Evolutionary conservation across 768 basidiomycete genomes (phyloP).

Genomic region (Auricularia cornea): DNA sequence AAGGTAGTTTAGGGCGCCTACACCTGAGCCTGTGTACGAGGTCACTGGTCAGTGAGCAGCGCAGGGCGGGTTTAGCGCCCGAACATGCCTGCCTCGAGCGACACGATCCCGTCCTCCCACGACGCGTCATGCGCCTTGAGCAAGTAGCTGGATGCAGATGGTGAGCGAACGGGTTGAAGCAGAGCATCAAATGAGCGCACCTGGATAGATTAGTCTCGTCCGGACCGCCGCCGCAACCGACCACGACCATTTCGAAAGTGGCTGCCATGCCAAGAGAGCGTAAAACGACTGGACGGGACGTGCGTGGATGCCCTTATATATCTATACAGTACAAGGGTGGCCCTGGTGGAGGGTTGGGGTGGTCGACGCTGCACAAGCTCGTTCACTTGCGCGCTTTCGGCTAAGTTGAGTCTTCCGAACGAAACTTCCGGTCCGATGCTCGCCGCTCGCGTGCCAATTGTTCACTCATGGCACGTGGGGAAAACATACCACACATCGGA

Average conservation of each 20-base stretch:
- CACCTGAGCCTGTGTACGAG: constrained; percentile 64
- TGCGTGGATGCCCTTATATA: not conserved
- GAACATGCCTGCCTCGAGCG: constrained; percentile 76
- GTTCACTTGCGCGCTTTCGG: not conserved
- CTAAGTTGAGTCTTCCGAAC: not conserved
- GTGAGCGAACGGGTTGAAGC: no score
- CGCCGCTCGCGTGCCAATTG: not conserved
- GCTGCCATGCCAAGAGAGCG: constrained; percentile 25
- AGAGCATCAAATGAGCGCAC: no score
- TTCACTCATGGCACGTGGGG: not conserved
- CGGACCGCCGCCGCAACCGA: constrained; percentile 84
- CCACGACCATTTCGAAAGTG: constrained; percentile 64
- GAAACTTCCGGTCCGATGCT: not conserved
- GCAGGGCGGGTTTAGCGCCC: not conserved
- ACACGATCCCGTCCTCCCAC: constrained; percentile 79
- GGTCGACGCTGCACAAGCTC: not conserved
- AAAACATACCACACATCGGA: not conserved
- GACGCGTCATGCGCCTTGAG: constrained; percentile 56
- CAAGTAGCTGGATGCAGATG: constrained; percentile 54
- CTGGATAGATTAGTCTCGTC: constrained; percentile 67
- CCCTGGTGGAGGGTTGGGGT: not conserved
- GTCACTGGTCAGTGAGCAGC: not conserved
- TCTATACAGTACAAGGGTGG: not conserved
- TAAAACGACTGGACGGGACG: not conserved
- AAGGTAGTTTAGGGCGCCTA: constrained; percentile 65